These are phyloP conservation scores for Mucor irregularis DNA, from an alignment of 371 early-diverging fungal species.

Conservation along the genomic window DNA sequence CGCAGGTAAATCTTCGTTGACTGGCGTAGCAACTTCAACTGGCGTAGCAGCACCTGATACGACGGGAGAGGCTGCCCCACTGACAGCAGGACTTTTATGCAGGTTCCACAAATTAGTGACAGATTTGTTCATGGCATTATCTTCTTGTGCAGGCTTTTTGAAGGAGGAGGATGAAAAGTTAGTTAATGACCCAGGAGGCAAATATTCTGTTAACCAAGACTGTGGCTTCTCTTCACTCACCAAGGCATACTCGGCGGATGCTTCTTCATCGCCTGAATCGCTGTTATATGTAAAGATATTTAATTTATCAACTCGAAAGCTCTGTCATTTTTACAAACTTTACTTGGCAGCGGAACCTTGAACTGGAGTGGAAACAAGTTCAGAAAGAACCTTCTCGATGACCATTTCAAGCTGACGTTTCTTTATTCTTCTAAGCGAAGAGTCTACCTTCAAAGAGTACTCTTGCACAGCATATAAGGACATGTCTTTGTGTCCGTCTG, in stretches of 20 bases:
- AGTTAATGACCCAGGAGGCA: constrained; percentile 19
- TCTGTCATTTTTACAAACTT: background rate
- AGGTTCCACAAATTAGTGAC: constrained; percentile 70
- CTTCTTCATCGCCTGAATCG: constrained; percentile 32
- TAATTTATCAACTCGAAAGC: background rate
- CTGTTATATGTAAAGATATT: background rate
- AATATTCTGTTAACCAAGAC: constrained; percentile 24
- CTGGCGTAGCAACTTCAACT: constrained; percentile 13
- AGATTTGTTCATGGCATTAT: constrained; percentile 76
- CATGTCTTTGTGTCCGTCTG: constrained; percentile 34
- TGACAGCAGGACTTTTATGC: constrained; percentile 31
- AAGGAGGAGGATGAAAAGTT: background rate
- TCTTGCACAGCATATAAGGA: constrained; percentile 34
- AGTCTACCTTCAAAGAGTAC: constrained; percentile 49
- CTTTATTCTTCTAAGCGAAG: constrained; percentile 50
- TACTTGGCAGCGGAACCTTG: constrained; percentile 2
- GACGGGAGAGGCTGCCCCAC: constrained; percentile 21
- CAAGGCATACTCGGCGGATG: constrained; percentile 42
- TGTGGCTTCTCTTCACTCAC: constrained; percentile 29
- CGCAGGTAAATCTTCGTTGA: constrained; percentile 6
- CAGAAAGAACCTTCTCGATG: constrained; percentile 40
- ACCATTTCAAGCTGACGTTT: constrained; percentile 44
- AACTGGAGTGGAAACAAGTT: constrained; percentile 3
- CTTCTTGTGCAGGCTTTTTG: constrained; percentile 50
- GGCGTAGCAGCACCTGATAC: constrained; percentile 15